Base-by-base conservation (phyloP, 1,284 basidiomycete species). In the Heterobasidion parviporum region DNA sequence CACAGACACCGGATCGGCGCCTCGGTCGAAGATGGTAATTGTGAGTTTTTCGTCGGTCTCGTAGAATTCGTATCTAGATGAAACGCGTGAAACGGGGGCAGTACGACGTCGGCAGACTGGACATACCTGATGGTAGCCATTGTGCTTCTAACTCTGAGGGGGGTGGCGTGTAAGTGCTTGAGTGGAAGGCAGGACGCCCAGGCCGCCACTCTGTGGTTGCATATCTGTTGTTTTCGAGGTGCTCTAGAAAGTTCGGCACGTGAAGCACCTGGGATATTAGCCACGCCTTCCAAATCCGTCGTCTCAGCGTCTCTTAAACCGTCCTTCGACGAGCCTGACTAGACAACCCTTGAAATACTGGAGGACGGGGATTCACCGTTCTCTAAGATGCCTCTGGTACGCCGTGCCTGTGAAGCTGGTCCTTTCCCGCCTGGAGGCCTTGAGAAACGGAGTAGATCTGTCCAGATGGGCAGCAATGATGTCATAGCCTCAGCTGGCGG, bases 41-140 rank as follows among this genome's bases (percentile, higher is more conserved):
- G 78, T 90, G 56, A 94, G 67, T 59, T 72, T 78, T 55, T 89
- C 83, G 59, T 92, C 87, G 2, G 85, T 87, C 71, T 94, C 92
- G 70, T 94, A 94, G 70, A 89, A 94, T 68, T 93, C 91, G 72
- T 94, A 83, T 69, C 92, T 93, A 59, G 16, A 55, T 34, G 41
- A 16, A 32, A 52, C 14, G 26, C 18, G 53, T 20, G 8, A 44
- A 20, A 48, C 15, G n/a, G 33, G 26, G 26, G 50, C 50, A 50
- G 36, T 34, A n/a, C 10, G 44, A 38, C 0, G 8, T 5, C 20
- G 20, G 38, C 26, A 6, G 45, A 55, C 41, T 6, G 34, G 35
- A 43, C 51, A 12, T 49, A 61, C 60, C 60, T 59, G 14, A 61
- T 14, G 50, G 53, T 55, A 18, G 60, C 18, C 60, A 61, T 61